A percentile compares a stretch with the other conserved stretches of the same genome.
Conservation (phyloP, 805 yeast species). For the Komagataella populi region DNA sequence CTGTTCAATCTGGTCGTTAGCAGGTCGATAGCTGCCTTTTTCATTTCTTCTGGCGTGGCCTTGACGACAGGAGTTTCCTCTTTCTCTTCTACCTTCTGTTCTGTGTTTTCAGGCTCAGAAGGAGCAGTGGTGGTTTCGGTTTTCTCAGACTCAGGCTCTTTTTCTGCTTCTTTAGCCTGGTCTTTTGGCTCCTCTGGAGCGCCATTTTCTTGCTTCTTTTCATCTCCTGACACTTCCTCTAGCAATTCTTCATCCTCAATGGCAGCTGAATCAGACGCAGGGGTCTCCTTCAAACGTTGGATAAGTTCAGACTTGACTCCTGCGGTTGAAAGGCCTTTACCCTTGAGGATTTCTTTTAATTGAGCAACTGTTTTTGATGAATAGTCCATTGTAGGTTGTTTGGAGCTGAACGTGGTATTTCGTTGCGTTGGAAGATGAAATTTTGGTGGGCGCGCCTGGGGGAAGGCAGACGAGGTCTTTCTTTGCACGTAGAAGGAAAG, state of each 20-base stretch:
- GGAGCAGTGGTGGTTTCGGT: conserved; percentile 5
- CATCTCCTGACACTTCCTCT: conserved; percentile 10
- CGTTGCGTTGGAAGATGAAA: background rate
- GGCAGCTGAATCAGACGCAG: conserved; percentile 20
- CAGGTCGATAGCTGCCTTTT: conserved; percentile 51
- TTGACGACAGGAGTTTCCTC: conserved; percentile 5
- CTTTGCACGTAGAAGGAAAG: background rate
- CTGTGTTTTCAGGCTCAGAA: conserved; percentile 8
- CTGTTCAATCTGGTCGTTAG: conserved; percentile 56
- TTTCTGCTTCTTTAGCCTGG: background rate
- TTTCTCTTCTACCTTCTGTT: conserved; percentile 8
- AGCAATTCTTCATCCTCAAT: background rate
- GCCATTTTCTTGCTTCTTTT: conserved; percentile 10
- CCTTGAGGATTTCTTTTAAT: conserved; percentile 63
- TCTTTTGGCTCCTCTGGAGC: conserved; percentile 3
- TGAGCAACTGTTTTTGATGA: conserved; percentile 50
- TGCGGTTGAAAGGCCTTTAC: conserved; percentile 48
- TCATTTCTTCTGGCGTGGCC: conserved; percentile 52
- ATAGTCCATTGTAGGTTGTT: background rate
- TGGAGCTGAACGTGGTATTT: background rate
- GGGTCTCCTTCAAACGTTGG: conserved; percentile 49
- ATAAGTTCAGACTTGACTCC: conserved; percentile 79
- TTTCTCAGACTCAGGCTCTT: conserved; percentile 7
- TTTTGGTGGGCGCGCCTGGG: background rate
- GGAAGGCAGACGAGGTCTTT: background rate